These are phyloP conservation scores for Xylariaceae sp. DNA, from an alignment of 2,329 filamentous ascomycete species.

Conservation along the genomic window DNA sequence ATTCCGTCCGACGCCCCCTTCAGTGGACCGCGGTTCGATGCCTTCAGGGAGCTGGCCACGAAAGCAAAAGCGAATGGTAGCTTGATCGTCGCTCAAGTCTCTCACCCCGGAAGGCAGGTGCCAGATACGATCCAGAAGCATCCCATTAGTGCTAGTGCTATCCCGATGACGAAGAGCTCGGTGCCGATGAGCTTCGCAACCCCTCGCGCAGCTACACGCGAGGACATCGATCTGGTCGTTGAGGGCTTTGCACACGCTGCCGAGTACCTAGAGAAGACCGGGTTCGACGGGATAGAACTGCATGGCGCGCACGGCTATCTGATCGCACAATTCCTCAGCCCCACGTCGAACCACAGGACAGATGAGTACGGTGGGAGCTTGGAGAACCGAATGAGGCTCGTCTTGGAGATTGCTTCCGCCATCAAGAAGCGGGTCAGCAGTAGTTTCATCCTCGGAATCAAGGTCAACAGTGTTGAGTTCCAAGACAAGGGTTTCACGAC, in stretches of 20 bases:
- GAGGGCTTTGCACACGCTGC: constrained; percentile 20
- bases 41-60: constrained; percentile 48
- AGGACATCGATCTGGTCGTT: constrained; percentile 21
- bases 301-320: constrained; percentile 56
- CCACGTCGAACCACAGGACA: constrained; percentile 47
- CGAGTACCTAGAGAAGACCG: constrained; percentile 21
- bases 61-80: constrained; percentile 48
- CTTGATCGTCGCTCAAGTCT: constrained; percentile 57
- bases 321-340: constrained; percentile 52
- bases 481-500: constrained; percentile 45
- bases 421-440: constrained; percentile 28
- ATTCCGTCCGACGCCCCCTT: constrained; percentile 48
- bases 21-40: constrained; percentile 50
- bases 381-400: constrained; percentile 44
- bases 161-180: constrained; percentile 35
- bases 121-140: constrained; percentile 29
- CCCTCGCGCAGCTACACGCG: constrained; percentile 22
- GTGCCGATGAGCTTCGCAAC: constrained; percentile 42
- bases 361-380: constrained; percentile 55
- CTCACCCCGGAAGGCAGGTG: constrained; percentile 58
- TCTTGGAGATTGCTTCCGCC: constrained; percentile 45
- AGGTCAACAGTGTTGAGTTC: constrained; percentile 53
- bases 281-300: constrained; percentile 38
- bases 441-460: constrained; percentile 47
- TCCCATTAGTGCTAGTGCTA: constrained; percentile 38